Percentiles rank a stretch among this genome's conserved stretches.
Conservation (phyloP, 805 yeast genomes). For the Debaryomyces hansenii region DNA sequence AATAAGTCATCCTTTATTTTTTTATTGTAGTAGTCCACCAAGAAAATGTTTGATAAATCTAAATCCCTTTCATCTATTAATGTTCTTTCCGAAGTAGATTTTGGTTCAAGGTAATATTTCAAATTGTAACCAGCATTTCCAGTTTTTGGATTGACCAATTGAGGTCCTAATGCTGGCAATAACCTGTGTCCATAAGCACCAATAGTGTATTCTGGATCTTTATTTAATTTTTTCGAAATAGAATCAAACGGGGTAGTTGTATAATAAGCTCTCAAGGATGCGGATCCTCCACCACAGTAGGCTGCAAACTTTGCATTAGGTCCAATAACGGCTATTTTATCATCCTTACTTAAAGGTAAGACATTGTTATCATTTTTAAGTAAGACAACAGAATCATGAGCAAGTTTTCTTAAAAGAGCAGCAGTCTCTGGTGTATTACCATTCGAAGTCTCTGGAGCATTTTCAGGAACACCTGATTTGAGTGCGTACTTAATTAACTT, state of each 20-base stretch:
- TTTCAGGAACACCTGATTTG: slow-evolving; percentile 19
- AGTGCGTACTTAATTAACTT: slow-evolving; percentile 24
- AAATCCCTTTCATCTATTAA: slow-evolving; percentile 18
- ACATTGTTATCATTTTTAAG: slow-evolving; percentile 26
- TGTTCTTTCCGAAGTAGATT: not conserved
- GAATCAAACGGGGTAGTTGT: slow-evolving; percentile 26
- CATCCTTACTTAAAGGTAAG: slow-evolving; percentile 31
- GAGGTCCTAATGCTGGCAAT: slow-evolving; percentile 27
- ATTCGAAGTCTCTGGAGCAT: slow-evolving; percentile 18
- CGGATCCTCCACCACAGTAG: slow-evolving; percentile 37
- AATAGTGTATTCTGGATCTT: slow-evolving; percentile 23
- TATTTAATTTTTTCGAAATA: slow-evolving; percentile 15
- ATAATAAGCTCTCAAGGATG: slow-evolving; percentile 26
- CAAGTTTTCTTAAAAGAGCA: slow-evolving; percentile 19
- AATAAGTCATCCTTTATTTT: slow-evolving; percentile 23
- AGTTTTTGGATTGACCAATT: slow-evolving; percentile 19
- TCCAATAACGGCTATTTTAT: slow-evolving; percentile 31
- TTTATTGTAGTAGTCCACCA: slow-evolving; percentile 20
- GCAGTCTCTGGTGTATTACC: slow-evolving; percentile 27
- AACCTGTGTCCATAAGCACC: slow-evolving; percentile 31
- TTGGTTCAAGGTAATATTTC: slow-evolving; percentile 20
- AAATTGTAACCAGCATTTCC: slow-evolving; percentile 23
- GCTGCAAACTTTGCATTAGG: slow-evolving; percentile 30
- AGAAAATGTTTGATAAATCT: slow-evolving; percentile 15
- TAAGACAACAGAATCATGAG: slow-evolving; percentile 27